Evolutionary conservation across 306 rosid species (phyloP), one percentile per base, ranked within the genome.

Genomic region (Rosa multiflora): DNA sequence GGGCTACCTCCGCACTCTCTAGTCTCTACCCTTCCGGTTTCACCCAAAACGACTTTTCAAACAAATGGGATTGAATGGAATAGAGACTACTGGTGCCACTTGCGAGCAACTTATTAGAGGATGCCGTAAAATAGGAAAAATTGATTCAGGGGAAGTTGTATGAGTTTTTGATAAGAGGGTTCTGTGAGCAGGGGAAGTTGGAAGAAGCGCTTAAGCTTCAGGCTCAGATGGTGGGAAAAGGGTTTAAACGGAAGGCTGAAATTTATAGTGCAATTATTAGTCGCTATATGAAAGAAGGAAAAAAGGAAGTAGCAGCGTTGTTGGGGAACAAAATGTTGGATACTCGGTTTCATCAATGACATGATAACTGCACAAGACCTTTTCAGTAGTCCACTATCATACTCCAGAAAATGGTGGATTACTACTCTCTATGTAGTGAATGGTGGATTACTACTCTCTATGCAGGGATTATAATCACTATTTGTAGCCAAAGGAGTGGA

Each of bases 211-310:
- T 90, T 76, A 88, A 87, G 83, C 83, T 92, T 84, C 98, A 92
- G 82, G 93, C 89, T 1, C 88, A 94, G 87, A 94, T 94, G 98
- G 88, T 89, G 46, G 91, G 94, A 43, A 89, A 83, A 82, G 97
- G 97, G 47, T 92, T 83, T 80, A 76, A 76, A 74, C 90, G 83
- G 10, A 83, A 79, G 77, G 78, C 61, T 11, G 85, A 89, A 70
- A 67, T 89, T 58, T 92, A 92, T 78, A 67, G 48, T 20, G 88
- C 88, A 78, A 89, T 94, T 80, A 78, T 92, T 44, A 85, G 82
- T 62, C 91, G 90, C 32, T 90, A 87, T 29, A 29, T 29, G 32
- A 29, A 29, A 29, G 32, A 29, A 29, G 32, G 32, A 1, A 29
- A 29, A 1, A 29, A 29, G 32, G 32, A 29, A 29, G 32, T 29